Evolutionary conservation across 257 asterid species (phyloP).

Genomic region (Penstemon newberryi): DNA sequence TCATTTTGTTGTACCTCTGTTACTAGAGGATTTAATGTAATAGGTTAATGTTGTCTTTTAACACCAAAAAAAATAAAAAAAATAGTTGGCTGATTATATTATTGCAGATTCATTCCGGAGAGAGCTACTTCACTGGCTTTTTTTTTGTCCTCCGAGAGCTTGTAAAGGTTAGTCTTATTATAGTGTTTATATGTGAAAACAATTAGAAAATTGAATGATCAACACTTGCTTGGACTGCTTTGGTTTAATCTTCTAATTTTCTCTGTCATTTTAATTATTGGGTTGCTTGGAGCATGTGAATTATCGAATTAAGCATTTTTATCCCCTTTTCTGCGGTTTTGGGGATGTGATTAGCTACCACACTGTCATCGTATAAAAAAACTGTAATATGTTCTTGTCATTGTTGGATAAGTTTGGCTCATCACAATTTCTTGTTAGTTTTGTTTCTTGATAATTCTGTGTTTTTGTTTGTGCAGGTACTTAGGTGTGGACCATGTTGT

Average conservation of each 20-base stretch:
- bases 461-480: constrained; percentile 48
- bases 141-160: constrained; percentile 63
- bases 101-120: constrained; percentile 70
- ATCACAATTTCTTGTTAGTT: too few species aligned
- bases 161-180: constrained; percentile 51
- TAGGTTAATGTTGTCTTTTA: too few species aligned
- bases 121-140: constrained; percentile 81
- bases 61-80: too few species aligned
- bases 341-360: background rate
- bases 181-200: background rate
- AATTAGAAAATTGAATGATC: background rate
- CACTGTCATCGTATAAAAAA: too few species aligned
- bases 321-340: background rate
- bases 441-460: background rate
- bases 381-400: constrained; percentile 1
- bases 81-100: constrained; percentile 4
- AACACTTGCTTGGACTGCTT: background rate
- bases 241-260: background rate
- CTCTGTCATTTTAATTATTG: background rate
- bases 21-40: too few species aligned
- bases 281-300: background rate
- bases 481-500: constrained; percentile 60
- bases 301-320: background rate
- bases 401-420: too few species aligned
- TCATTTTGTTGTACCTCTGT: too few species aligned